Percentiles rank a stretch among this genome's conserved stretches.
Conservation (phyloP, 2,329 filamentous ascomycete species). For the Cephalotrichum gorgonifer region DNA sequence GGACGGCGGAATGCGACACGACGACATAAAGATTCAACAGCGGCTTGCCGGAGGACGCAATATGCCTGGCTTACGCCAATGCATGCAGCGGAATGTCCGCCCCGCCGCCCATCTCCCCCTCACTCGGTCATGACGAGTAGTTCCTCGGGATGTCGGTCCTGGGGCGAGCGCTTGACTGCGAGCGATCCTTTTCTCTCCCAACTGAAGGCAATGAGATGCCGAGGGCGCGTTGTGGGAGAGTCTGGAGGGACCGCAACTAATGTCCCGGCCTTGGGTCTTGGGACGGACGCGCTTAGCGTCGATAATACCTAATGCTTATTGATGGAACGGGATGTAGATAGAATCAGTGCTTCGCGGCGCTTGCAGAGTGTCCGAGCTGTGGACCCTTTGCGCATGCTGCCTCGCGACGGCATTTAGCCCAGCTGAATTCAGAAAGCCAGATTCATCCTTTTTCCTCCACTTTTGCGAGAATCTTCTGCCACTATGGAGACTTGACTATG, state of each 20-base stretch:
- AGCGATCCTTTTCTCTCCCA: background rate
- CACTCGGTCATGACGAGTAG: too few species aligned
- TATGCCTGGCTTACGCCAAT: background rate
- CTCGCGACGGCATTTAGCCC: background rate
- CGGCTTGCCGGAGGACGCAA: background rate
- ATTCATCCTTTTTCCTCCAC: background rate
- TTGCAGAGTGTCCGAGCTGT: background rate
- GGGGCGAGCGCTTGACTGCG: background rate
- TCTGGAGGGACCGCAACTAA: background rate
- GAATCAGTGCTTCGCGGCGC: background rate
- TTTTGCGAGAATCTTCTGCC: too few species aligned
- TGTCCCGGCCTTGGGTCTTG: background rate
- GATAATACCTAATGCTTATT: slow-evolving; percentile 1
- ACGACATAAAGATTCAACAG: background rate
- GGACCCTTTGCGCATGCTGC: background rate
- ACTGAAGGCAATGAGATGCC: background rate
- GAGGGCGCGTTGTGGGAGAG: background rate
- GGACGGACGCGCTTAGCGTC: background rate
- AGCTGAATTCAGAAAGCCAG: background rate
- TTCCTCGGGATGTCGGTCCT: background rate
- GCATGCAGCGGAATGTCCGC: background rate
- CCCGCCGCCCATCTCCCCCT: background rate
- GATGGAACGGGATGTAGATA: background rate
- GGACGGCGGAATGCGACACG: background rate
- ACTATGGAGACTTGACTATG: too few species aligned